Evolutionary conservation across 164 flowering plant species (phyloP), one percentile per base, ranked within the genome.

Genomic region (Aristolochia contorta): DNA sequence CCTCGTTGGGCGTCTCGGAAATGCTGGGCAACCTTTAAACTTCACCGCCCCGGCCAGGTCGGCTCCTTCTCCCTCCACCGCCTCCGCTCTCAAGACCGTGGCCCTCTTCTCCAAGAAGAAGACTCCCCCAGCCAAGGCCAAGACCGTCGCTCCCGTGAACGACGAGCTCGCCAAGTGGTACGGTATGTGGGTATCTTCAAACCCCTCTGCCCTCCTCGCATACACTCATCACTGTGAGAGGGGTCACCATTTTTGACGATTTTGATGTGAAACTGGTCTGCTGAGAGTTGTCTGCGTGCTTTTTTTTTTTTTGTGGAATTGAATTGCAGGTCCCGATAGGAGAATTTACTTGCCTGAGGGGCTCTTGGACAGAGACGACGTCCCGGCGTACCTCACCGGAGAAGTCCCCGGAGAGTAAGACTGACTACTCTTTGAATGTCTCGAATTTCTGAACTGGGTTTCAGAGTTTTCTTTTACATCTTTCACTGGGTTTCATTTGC

Each of bases 91-190:
- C 71, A 93, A 86, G 79, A 74, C 84, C 1, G 87, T 93, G 6
- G 86, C 97, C 2, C 86, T 93, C 59, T 93, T 93, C 83, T 75
- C 80, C 54, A 86, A 75, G 83, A 91, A 91, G 82, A 80, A 80
- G 80, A 72, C 86, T 4, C 80, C 89, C 0, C 73, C 58, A 71
- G 14, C 85, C 0, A 83, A 80, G 74, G 46, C 80, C 1, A 75
- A 58, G 0, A 33, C 87, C 16, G 80, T 71, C 18, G 27, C 83
- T 19, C 79, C 96, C 0, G 72, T 53, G 4, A 58, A 67, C 68
- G 99, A 93, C 3, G 99, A 93, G 83, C 99, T 93, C 75, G 91
- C 99, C 82, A 93, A 90, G 97, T 93, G 99, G 99, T 93, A 93
- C 47, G 99, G 98, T 91, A 56, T 72, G 97, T 73, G 4, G 0